Percentiles rank a stretch among this genome's conserved stretches.
These are phyloP conservation scores for Letharia columbiana DNA, from an alignment of 495 filamentous ascomycete species.

Conservation along the genomic window DNA sequence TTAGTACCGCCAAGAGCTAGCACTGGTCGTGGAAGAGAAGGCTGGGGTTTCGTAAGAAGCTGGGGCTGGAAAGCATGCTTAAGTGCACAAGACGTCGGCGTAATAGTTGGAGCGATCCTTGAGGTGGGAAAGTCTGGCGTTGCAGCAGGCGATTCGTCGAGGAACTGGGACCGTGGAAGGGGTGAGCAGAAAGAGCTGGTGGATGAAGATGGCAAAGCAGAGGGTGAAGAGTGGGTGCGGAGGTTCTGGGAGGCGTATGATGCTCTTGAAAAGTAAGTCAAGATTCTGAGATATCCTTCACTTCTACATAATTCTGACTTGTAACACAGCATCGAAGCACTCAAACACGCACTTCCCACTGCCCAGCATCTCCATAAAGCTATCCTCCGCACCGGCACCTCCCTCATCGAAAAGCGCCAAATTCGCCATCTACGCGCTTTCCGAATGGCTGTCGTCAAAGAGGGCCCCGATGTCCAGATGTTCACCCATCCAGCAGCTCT, in stretches of 20 bases:
- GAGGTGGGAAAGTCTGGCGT: constrained; percentile 59
- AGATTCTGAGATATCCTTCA: constrained; percentile 32
- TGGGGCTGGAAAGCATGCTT: constrained; percentile 98
- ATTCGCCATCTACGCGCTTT: constrained; percentile 87
- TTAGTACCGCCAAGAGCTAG: constrained; percentile 64
- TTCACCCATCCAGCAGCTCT: constrained; percentile 89
- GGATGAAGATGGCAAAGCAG: constrained; percentile 38
- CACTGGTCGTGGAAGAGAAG: constrained; percentile 56
- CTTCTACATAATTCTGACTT: constrained; percentile 31
- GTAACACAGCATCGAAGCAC: constrained; percentile 53
- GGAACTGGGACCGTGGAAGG: constrained; percentile 30
- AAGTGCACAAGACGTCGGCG: constrained; percentile 82
- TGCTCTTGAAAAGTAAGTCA: constrained; percentile 60
- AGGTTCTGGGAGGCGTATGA: constrained; percentile 95
- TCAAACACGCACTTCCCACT: constrained; percentile 66
- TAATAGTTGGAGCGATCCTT: constrained; percentile 80
- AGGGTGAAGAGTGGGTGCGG: constrained; percentile 57
- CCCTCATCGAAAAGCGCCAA: constrained; percentile 84
- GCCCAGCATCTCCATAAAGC: constrained; percentile 85
- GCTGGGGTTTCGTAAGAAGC: constrained; percentile 92
- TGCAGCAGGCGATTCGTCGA: constrained; percentile 19
- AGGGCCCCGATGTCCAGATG: constrained; percentile 78
- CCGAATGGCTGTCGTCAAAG: constrained; percentile 91
- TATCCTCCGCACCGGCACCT: constrained; percentile 87
- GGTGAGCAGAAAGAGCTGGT: constrained; percentile 34